Evolutionary conservation across 306 rosid species (phyloP).

Genomic region (Vicia sativa): DNA sequence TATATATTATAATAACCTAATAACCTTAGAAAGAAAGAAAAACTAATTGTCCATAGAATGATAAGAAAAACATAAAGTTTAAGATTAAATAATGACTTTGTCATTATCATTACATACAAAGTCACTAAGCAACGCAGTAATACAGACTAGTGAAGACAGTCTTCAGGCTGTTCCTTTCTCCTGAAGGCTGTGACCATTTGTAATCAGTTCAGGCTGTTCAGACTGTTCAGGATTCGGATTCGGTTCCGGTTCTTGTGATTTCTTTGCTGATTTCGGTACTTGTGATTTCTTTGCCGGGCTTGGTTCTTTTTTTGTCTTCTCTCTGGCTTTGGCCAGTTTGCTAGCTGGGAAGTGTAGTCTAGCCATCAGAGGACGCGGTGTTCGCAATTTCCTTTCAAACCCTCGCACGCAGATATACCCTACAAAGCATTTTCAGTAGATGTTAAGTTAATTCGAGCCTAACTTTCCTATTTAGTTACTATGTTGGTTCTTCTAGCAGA

Average conservation of each 20-base stretch:
- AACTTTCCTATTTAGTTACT: constrained; percentile 16
- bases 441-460: constrained; percentile 16
- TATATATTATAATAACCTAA: constrained; percentile 35
- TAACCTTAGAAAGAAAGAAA: constrained; percentile 42
- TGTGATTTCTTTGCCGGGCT: constrained; percentile 6
- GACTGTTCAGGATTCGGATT: constrained; percentile 5
- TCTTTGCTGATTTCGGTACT: not conserved
- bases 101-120: constrained; percentile 34
- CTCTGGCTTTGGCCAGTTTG: constrained; percentile 55
- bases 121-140: constrained; percentile 35
- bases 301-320: constrained; percentile 40
- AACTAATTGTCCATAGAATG: constrained; percentile 39
- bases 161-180: constrained; percentile 32
- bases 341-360: constrained; percentile 83
- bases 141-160: constrained; percentile 35
- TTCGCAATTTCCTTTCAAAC: constrained; percentile 63
- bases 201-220: constrained; percentile 31
- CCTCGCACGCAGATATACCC: constrained; percentile 91
- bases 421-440: constrained; percentile 45
- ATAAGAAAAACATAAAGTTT: constrained; percentile 18
- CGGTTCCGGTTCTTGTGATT: not conserved
- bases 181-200: constrained; percentile 30
- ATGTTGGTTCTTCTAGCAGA: constrained; percentile 5
- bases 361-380: constrained; percentile 84
- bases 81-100: constrained; percentile 34